Base-by-base conservation (phyloP, 768 basidiomycete genomes). In the Termitomyces sp. region DNA sequence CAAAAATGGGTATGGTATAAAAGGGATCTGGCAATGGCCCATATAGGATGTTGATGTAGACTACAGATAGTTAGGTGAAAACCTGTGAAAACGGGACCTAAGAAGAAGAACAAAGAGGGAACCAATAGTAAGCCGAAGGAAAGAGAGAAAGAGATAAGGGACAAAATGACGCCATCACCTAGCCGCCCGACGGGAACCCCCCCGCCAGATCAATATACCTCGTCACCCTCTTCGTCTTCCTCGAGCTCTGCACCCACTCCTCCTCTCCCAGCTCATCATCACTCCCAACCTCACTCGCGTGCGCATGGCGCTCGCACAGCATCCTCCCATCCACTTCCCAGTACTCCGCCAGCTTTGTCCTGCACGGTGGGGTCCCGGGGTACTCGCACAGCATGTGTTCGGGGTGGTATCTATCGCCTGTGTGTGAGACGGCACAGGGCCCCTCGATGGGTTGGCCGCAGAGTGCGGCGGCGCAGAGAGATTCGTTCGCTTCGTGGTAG, bases 401-500 rank as follows among this genome's bases (percentile, higher is more conserved):
- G 5, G 93, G 91, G 69, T 96, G 95, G 73, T 88, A 96, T 32
- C 89, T 81, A 65, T 84, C 85, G 10, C 89, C 89, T 12, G 84
- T 74, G 62, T 95, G 87, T 18, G 91, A 92, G 20, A 95, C 85
- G 12, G 95, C 91, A 69, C 94, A 97, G 1, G 93, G 87, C 1
- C 95, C 95, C 73, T 98, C 95, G 62, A 98, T 93, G 5, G 95
- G 95, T 69, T 88, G 84, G 3, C 90, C 87, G 70, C 95, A 98
- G 18, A 76, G 76, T 13, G 82, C 69, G 3, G 91, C 84, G 10
- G 91, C 84, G 65, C 95, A 98, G 0, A 98, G 79, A 12, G 94
- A 95, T 63, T 89, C 81, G 72, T 96, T 96, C 46, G 86, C 86
- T 72, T 94, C 90, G 72, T 95, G 93, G 69, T 97, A 97, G 71